These are phyloP conservation scores for Naganishia randhawae DNA, from an alignment of 768 basidiomycete genomes.

Conservation along the genomic window DNA sequence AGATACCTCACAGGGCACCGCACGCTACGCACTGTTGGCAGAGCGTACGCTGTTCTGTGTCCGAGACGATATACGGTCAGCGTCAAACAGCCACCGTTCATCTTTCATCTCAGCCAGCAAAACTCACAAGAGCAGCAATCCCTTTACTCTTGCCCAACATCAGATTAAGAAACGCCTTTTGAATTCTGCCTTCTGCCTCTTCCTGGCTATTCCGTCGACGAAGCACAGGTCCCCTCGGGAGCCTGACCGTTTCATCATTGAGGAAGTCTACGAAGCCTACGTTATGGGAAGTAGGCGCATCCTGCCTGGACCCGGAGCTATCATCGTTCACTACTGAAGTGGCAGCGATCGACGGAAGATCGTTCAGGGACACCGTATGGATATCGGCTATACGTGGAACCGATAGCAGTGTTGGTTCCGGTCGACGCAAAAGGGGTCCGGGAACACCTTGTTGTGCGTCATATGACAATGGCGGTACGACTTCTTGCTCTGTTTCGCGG, in stretches of 20 bases:
- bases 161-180: conserved; percentile 9
- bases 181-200: conserved; percentile 7
- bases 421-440: not conserved
- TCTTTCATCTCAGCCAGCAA: not conserved
- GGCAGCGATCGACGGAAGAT: not conserved
- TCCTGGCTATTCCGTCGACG: not conserved
- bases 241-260: not conserved
- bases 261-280: conserved; percentile 5
- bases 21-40: not conserved
- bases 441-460: not conserved
- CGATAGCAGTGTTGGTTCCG: not conserved
- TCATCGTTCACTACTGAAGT: not conserved
- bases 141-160: conserved; percentile 7
- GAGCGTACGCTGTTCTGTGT: not conserved
- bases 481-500: not conserved
- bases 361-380: not conserved
- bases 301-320: no score
- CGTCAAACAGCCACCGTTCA: not conserved
- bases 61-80: not conserved
- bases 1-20: not conserved
- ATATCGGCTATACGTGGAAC: not conserved
- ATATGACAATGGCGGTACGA: not conserved
- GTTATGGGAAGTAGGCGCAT: no score
- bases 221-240: not conserved
- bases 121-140: not conserved